Evolutionary conservation across 192 early-diverging fungal genomes (phyloP).

Genomic region (Podila verticillata): DNA sequence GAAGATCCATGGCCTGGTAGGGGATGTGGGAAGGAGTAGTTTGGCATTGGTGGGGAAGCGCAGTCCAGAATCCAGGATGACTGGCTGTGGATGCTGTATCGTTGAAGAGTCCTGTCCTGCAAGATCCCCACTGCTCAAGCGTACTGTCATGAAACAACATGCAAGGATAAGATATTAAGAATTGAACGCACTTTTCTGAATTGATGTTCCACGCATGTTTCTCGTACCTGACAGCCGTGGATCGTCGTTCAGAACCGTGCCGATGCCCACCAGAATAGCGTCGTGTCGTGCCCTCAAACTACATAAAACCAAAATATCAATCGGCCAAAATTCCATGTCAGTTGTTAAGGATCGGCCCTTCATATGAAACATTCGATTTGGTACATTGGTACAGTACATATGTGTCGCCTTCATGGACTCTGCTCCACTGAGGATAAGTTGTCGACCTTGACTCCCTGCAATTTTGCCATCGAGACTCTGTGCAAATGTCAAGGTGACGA

Average conservation of each 20-base stretch:
- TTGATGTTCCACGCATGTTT: not conserved
- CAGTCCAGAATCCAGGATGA: conserved; percentile 81
- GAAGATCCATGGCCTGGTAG: conserved; percentile 69
- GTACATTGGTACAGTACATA: conserved; percentile 31
- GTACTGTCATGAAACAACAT: conserved; percentile 15
- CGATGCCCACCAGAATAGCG: conserved; percentile 88
- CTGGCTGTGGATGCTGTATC: conserved; percentile 71
- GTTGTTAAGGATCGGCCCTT: not conserved
- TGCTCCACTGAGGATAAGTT: conserved; percentile 74
- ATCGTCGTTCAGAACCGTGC: conserved; percentile 83
- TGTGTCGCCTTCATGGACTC: conserved; percentile 88
- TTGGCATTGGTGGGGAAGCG: conserved; percentile 67
- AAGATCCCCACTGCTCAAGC: conserved; percentile 20
- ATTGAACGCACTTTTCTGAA: not conserved
- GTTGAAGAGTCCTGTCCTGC: not conserved
- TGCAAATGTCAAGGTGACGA: conserved; percentile 87
- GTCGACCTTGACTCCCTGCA: conserved; percentile 59
- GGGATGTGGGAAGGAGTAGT: conserved; percentile 55
- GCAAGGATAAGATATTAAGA: not conserved
- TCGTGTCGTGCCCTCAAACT: conserved; percentile 76
- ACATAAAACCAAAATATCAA: not conserved
- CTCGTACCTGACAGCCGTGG: conserved; percentile 73
- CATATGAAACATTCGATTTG: not conserved
- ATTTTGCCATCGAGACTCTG: conserved; percentile 92
- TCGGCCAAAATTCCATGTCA: too few relatives aligned